These are phyloP conservation scores for Leptomonas pyrrhocoris DNA, from an alignment of 208 protist species.

Conservation along the genomic window DNA sequence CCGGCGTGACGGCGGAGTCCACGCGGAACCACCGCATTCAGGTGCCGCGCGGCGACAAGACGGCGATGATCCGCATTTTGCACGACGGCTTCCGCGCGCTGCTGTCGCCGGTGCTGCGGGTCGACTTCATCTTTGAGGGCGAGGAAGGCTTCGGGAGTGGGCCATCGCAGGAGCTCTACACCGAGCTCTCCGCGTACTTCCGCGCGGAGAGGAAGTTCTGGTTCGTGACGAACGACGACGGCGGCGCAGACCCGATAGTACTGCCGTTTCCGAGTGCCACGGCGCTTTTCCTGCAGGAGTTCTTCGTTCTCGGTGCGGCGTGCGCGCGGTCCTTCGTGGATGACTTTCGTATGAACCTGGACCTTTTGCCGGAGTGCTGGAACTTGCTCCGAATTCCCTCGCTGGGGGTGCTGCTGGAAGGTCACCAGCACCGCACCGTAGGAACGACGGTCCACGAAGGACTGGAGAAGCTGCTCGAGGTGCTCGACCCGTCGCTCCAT, in stretches of 20 bases:
- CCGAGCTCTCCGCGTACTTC: slow-evolving; percentile 66
- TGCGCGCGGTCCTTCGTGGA: slow-evolving; percentile 78
- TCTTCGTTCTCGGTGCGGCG: slow-evolving; percentile 75
- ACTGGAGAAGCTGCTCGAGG: slow-evolving; percentile 35
- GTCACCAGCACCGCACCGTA: background rate
- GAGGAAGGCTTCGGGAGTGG: slow-evolving; percentile 88
- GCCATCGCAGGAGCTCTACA: slow-evolving; percentile 88
- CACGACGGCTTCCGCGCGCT: slow-evolving; percentile 50
- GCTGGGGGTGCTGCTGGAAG: slow-evolving; percentile 15
- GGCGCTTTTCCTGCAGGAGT: slow-evolving; percentile 52
- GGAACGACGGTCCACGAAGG: background rate
- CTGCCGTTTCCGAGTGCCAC: slow-evolving; percentile 62
- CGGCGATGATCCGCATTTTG: slow-evolving; percentile 37
- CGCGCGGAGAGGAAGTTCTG: slow-evolving; percentile 45
- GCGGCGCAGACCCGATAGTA: slow-evolving; percentile 19
- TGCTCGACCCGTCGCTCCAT: slow-evolving; percentile 58
- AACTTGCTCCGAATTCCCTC: slow-evolving; percentile 36
- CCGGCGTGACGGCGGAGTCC: slow-evolving; percentile 38
- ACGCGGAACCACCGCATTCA: slow-evolving; percentile 37
- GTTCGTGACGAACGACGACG: slow-evolving; percentile 67
- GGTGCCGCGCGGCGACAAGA: slow-evolving; percentile 45
- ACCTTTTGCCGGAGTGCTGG: slow-evolving; percentile 63
- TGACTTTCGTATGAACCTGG: slow-evolving; percentile 71
- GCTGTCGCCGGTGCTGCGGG: slow-evolving; percentile 56
- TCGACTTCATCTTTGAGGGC: slow-evolving; percentile 79